Evolutionary conservation across 2,329 filamentous ascomycete genomes (phyloP).

Genomic region (Helotiales sp.): DNA sequence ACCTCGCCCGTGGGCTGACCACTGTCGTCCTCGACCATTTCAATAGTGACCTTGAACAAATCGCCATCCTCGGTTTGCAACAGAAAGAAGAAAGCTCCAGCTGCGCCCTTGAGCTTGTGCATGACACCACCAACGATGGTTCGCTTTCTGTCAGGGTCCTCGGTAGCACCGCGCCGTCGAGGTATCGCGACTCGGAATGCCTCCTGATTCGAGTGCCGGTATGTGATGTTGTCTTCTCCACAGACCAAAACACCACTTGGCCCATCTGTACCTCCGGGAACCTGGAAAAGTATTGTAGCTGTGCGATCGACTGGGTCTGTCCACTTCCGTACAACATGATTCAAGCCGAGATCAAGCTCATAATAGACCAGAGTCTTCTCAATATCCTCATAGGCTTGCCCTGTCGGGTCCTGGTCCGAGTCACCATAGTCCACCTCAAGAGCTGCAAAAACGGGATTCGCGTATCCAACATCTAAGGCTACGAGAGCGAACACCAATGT

Average conservation of each 20-base stretch:
- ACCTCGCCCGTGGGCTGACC: constrained; percentile 81
- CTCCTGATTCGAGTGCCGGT: constrained; percentile 93
- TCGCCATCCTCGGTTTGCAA: constrained; percentile 97
- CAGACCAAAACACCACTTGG: constrained; percentile 95
- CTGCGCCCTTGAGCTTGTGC: constrained; percentile 84
- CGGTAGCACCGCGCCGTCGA: constrained; percentile 79
- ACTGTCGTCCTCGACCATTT: constrained; percentile 81
- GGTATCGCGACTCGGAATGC: constrained; percentile 88
- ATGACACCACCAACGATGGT: constrained; percentile 89
- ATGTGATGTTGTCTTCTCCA: constrained; percentile 91
- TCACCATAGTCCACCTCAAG: constrained; percentile 93
- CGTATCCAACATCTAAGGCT: constrained; percentile 91
- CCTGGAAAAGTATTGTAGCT: constrained; percentile 88
- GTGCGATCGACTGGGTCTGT: constrained; percentile 89
- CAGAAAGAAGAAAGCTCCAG: constrained; percentile 93
- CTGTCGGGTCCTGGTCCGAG: constrained; percentile 85
- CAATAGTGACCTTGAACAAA: constrained; percentile 92
- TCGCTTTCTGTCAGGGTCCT: constrained; percentile 89
- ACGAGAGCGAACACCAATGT: constrained; percentile 87
- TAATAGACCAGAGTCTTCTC: constrained; percentile 97
- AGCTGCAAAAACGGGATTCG: constrained; percentile 94
- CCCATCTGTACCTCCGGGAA: constrained; percentile 89
- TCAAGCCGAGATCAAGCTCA: constrained; percentile 92
- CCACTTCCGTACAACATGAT: constrained; percentile 97
- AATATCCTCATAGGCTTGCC: constrained; percentile 74